Evolutionary conservation across 345 rosid species (phyloP).

Genomic region (Camelina hispida): DNA sequence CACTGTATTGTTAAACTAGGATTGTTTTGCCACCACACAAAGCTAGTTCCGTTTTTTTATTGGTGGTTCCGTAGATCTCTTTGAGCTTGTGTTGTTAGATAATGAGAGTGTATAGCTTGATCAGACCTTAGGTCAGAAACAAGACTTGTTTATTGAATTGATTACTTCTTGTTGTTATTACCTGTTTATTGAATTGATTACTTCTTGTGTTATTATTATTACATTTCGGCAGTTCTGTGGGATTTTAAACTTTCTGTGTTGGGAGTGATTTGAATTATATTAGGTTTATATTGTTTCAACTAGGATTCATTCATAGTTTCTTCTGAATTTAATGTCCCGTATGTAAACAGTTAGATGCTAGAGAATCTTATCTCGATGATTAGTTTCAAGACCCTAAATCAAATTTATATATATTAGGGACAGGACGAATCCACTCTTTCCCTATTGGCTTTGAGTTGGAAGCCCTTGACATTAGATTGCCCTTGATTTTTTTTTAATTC

Average conservation of each 20-base stretch:
- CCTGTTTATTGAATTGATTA: too few relatives aligned
- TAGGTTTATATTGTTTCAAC: background rate
- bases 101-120: conserved; percentile 18
- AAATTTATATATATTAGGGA: too few relatives aligned
- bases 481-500: background rate
- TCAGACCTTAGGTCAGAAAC: conserved; percentile 4
- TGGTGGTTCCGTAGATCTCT: conserved; percentile 34
- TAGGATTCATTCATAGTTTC: background rate
- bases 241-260: conserved; percentile 17
- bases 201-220: background rate
- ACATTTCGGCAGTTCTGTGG: conserved; percentile 4
- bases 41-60: background rate
- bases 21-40: background rate
- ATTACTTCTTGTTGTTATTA: background rate
- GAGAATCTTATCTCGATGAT: background rate
- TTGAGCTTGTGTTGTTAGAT: background rate
- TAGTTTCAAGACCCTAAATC: background rate
- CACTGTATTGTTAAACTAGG: background rate
- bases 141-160: conserved; percentile 3
- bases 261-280: background rate
- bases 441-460: background rate
- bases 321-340: background rate
- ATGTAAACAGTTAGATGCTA: background rate
- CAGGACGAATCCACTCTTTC: too few relatives aligned
- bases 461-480: background rate